These are phyloP conservation scores for Spiromyces aspiralis DNA, from an alignment of 371 early-diverging fungal species.

Conservation along the genomic window DNA sequence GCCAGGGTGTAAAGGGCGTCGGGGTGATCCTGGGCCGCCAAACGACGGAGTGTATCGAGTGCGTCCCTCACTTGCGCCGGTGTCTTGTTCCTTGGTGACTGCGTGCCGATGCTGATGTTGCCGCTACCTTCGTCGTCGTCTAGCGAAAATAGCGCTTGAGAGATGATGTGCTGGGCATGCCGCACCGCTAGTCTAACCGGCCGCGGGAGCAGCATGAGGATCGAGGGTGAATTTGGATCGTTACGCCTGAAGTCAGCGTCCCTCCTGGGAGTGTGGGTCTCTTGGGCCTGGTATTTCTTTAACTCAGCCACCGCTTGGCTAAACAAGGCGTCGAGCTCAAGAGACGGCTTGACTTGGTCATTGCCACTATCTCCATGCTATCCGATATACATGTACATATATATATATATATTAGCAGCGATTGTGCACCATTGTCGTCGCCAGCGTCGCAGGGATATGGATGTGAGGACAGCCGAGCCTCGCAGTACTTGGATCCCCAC, in stretches of 20 bases:
- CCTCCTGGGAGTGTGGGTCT: not conserved
- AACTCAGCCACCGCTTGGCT: not conserved
- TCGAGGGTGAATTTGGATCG: not conserved
- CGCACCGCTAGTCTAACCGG: not conserved
- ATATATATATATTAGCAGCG: not conserved
- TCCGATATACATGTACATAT: no score
- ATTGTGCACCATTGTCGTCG: no score
- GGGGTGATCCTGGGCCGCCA: constrained; percentile 22
- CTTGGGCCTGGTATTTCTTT: not conserved
- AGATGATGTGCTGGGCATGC: not conserved
- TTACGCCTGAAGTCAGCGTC: not conserved
- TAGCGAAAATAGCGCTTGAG: not conserved
- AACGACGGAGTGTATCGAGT: constrained; percentile 3
- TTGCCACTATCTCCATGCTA: no score
- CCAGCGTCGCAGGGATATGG: no score
- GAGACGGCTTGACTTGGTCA: not conserved
- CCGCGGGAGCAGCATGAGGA: not conserved
- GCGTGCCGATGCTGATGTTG: not conserved
- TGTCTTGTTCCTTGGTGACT: not conserved
- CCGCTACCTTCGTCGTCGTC: not conserved
- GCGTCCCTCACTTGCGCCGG: constrained; percentile 4
- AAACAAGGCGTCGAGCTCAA: not conserved
- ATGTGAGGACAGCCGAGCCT: no score
- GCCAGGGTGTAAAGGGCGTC: constrained; percentile 30
- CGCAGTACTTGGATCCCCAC: no score